Conservation (phyloP, 1,284 basidiomycete genomes). For the Mycena sp. region DNA sequence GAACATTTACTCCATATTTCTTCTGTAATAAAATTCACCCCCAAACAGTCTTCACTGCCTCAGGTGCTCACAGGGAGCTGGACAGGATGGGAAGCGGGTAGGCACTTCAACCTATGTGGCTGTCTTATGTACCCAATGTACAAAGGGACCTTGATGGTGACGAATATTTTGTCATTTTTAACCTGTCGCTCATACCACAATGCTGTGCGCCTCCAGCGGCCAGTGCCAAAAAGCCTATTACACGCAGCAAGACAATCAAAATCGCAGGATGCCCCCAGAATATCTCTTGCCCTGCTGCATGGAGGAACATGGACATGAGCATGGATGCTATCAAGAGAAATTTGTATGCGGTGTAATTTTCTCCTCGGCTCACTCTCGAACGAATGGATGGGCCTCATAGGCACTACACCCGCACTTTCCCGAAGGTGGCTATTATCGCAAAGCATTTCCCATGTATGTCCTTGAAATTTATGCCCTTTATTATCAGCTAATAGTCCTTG, state of each 20-base stretch:
- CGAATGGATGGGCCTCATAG: constrained; percentile 32
- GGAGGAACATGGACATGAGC: constrained; percentile 11
- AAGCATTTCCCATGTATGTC: too few relatives aligned
- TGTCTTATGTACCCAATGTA: constrained; percentile 3
- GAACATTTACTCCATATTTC: neutral
- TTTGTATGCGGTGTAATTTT: constrained; percentile 25
- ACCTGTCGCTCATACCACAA: constrained; percentile 32
- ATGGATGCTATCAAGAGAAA: constrained; percentile 24
- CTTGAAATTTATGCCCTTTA: too few relatives aligned
- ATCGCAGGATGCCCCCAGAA: constrained; percentile 9
- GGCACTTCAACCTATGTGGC: neutral
- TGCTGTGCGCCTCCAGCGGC: neutral
- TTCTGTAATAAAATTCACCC: neutral
- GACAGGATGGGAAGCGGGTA: constrained; percentile 39
- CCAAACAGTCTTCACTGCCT: constrained; percentile 34
- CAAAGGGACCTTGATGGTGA: constrained; percentile 41
- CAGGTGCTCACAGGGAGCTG: constrained; percentile 31
- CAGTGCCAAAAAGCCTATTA: neutral
- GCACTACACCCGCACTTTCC: constrained; percentile 22
- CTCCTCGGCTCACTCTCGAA: constrained; percentile 29
- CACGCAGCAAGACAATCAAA: constrained; percentile 10
- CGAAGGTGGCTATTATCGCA: too few relatives aligned
- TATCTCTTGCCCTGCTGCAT: neutral
- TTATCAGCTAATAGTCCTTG: too few relatives aligned
- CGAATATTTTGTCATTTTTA: constrained; percentile 33